phyloP scores from a whole-genome alignment of 106 monocot genomes.

The Iris macrosiphon region DNA sequence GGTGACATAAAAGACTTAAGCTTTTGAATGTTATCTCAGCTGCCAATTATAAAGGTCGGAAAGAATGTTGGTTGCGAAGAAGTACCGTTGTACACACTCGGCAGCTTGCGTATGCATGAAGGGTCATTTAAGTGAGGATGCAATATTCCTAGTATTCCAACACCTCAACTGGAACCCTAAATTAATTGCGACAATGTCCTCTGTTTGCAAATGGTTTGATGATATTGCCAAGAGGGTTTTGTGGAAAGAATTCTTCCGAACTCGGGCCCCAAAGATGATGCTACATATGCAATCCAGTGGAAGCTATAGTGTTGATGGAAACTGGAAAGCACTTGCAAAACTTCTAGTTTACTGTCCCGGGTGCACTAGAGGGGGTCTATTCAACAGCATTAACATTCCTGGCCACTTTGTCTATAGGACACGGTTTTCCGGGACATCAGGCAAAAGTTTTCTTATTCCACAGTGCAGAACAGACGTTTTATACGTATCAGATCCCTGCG shows the following conservation, averaged over 20 bases:
- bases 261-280: conserved; percentile 98
- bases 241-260: conserved; percentile 93
- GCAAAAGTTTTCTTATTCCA: conserved; percentile 87
- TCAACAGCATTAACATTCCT: conserved; percentile 53
- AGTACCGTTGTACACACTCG: conserved; percentile 87
- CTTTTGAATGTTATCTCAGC: too few species aligned
- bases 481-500: conserved; percentile 92
- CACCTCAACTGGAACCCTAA: conserved; percentile 95
- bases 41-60: neutral
- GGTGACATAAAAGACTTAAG: too few species aligned
- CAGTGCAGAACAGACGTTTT: conserved; percentile 78
- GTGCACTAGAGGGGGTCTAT: conserved; percentile 51
- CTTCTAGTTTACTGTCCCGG: conserved; percentile 87
- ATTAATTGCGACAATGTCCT: conserved; percentile 70
- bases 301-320: conserved; percentile 90
- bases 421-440: conserved; percentile 87
- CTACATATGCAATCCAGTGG: conserved; percentile 79
- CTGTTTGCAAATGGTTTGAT: conserved; percentile 98
- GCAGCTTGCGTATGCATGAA: conserved; percentile 70
- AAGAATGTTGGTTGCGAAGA: conserved; percentile 76
- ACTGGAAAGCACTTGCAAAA: conserved; percentile 95
- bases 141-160: conserved; percentile 67
- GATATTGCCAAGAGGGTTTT: conserved; percentile 78
- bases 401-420: conserved; percentile 89
- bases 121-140: conserved; percentile 84